Conservation (phyloP, 1,139 yeast genomes). For the Candida labiduridarum region DNA sequence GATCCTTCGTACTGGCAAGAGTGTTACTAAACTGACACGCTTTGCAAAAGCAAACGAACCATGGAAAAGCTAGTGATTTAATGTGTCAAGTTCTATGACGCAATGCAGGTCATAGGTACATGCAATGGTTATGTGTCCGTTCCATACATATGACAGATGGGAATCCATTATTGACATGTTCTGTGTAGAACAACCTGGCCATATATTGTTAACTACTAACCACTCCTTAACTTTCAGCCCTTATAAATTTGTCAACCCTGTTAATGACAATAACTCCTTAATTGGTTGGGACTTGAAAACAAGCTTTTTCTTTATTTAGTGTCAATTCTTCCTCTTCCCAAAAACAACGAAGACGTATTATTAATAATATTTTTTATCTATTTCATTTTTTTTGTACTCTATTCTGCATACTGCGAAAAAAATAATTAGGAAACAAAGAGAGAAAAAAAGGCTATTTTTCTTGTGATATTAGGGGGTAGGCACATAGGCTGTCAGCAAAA, state of each 20-base stretch:
- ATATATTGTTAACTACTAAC: neutral
- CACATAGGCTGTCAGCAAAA: neutral
- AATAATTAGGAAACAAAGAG: neutral
- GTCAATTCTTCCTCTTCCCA: neutral
- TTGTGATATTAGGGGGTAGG: slow-evolving; percentile 5
- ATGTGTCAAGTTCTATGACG: neutral
- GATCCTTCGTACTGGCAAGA: too few species aligned
- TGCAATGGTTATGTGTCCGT: neutral
- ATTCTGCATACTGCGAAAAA: slow-evolving; percentile 5
- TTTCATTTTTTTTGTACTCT: neutral
- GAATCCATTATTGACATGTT: too few species aligned
- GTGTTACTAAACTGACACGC: too few species aligned
- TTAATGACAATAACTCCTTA: neutral
- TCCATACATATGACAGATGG: neutral
- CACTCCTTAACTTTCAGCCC: neutral
- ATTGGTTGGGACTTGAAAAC: neutral
- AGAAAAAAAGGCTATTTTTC: neutral
- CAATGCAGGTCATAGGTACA: neutral
- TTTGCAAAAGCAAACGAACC: too few species aligned
- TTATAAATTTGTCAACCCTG: neutral
- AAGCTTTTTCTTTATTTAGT: neutral
- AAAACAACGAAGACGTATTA: neutral
- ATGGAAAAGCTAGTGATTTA: neutral
- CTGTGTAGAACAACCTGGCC: neutral
- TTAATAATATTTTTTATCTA: neutral